These are phyloP conservation scores for Mycena maculata DNA, from an alignment of 768 basidiomycete species.

Conservation along the genomic window DNA sequence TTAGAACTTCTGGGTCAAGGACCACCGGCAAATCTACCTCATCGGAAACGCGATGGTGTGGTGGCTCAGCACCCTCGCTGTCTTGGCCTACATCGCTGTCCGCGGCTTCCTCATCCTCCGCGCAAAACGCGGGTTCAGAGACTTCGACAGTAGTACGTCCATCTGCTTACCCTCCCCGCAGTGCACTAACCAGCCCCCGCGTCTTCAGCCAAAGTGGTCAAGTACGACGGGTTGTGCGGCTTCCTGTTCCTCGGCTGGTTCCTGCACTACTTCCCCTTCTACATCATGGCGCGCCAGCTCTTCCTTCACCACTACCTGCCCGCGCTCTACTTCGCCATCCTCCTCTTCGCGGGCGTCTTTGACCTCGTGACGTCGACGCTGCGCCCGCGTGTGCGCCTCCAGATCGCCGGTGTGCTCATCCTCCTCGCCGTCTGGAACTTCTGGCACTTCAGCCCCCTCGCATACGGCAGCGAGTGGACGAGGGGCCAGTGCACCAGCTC, in stretches of 20 bases:
- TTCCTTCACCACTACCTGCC: constrained; percentile 99
- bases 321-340: constrained; percentile 92
- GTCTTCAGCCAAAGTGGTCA: constrained; percentile 81
- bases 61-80: constrained; percentile 84
- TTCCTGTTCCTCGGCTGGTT: constrained; percentile 95
- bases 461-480: constrained; percentile 92
- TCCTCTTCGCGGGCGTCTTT: constrained; percentile 81
- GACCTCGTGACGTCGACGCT: constrained; percentile 87
- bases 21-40: constrained; percentile 94
- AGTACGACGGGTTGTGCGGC: constrained; percentile 90
- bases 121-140: constrained; percentile 89
- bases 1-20: constrained; percentile 99
- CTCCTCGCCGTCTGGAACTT: constrained; percentile 85
- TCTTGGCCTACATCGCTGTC: constrained; percentile 72
- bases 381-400: constrained; percentile 79
- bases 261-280: constrained; percentile 97
- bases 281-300: constrained; percentile 95
- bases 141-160: constrained; percentile 89
- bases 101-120: constrained; percentile 88
- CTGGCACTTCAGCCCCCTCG: constrained; percentile 80
- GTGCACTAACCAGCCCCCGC: neutral
- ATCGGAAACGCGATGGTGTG: constrained; percentile 95
- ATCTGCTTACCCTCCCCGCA: neutral
- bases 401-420: constrained; percentile 81
- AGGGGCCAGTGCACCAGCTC: constrained; percentile 78